Percentiles rank a stretch among this genome's conserved stretches.
phyloP scores from a whole-genome alignment of 2,329 filamentous ascomycete genomes.

The Cladosporium sp. region DNA sequence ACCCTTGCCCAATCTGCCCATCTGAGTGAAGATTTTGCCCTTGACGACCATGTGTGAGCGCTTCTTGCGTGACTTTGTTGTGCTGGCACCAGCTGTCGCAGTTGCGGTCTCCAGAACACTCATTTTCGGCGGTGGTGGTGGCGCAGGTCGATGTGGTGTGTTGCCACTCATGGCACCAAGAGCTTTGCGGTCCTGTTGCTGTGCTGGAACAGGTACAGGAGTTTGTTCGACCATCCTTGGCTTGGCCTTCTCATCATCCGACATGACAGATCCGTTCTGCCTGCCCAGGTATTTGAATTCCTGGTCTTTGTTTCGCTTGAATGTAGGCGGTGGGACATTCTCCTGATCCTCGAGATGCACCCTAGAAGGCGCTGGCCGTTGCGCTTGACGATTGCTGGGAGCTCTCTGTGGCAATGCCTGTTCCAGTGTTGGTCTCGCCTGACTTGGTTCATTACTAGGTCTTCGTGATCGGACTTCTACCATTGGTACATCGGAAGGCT shows the following conservation, averaged over 20 bases:
- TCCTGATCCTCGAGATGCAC: slow-evolving; percentile 72
- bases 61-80: slow-evolving; percentile 73
- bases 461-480: slow-evolving; percentile 21
- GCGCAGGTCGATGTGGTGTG: slow-evolving; percentile 77
- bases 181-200: slow-evolving; percentile 45
- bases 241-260: slow-evolving; percentile 45
- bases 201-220: slow-evolving; percentile 36
- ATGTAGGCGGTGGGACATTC: slow-evolving; percentile 73
- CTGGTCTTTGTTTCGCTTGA: slow-evolving; percentile 63
- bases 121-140: slow-evolving; percentile 89
- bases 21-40: slow-evolving; percentile 82
- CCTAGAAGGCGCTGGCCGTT: slow-evolving; percentile 51
- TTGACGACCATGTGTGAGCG: slow-evolving; percentile 86
- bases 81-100: slow-evolving; percentile 75
- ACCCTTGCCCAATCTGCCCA: slow-evolving; percentile 88
- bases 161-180: slow-evolving; percentile 61
- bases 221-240: slow-evolving; percentile 47
- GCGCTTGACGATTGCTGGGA: slow-evolving; percentile 41
- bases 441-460: slow-evolving; percentile 32
- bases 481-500: slow-evolving; percentile 24
- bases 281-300: slow-evolving; percentile 59
- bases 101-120: slow-evolving; percentile 91
- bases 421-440: slow-evolving; percentile 27
- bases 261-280: slow-evolving; percentile 56
- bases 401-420: slow-evolving; percentile 41